Percentiles rank a stretch among this genome's conserved stretches.
phyloP scores from a whole-genome alignment of 2,329 filamentous ascomycete genomes.

The Talaromyces sp. region DNA sequence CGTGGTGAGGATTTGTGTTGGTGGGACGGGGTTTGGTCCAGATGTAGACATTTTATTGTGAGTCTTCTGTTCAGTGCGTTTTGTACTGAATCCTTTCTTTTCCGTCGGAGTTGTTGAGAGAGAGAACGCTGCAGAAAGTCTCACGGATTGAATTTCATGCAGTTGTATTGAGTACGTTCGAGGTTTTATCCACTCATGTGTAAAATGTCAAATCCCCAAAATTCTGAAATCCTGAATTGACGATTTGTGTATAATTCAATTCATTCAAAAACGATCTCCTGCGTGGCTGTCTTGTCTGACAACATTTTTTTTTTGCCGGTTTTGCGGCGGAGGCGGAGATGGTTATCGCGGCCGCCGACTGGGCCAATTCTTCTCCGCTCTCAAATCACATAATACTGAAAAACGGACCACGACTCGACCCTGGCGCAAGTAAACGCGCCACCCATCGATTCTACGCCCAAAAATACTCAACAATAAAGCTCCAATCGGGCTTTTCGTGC shows the following conservation, averaged over 20 bases:
- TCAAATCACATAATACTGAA: not conserved
- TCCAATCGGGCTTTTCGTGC: not conserved
- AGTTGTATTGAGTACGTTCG: not conserved
- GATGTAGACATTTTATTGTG: slow-evolving; percentile 27
- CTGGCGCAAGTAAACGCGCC: not conserved
- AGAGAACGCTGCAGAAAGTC: not conserved
- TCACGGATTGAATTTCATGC: not conserved
- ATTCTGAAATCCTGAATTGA: not conserved
- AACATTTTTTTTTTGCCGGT: slow-evolving; percentile 4
- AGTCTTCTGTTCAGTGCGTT: not conserved
- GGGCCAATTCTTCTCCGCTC: slow-evolving; percentile 4
- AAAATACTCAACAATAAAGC: not conserved
- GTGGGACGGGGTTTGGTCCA: slow-evolving; percentile 31
- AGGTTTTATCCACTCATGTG: not conserved
- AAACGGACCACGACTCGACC: not conserved
- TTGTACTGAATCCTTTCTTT: slow-evolving; percentile 1
- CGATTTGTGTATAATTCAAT: not conserved
- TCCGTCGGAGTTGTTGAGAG: not conserved
- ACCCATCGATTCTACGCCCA: not conserved
- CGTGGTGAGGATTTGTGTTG: slow-evolving; percentile 30
- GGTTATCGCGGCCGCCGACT: slow-evolving; percentile 15
- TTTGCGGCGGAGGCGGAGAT: not conserved
- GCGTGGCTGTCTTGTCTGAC: not conserved
- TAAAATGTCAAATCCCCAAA: not conserved
- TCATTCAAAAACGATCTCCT: not conserved